A percentile compares a stretch with the other conserved stretches of the same genome.
Conservation (phyloP, 345 rosid species). For the Moricandia moricandioides region DNA sequence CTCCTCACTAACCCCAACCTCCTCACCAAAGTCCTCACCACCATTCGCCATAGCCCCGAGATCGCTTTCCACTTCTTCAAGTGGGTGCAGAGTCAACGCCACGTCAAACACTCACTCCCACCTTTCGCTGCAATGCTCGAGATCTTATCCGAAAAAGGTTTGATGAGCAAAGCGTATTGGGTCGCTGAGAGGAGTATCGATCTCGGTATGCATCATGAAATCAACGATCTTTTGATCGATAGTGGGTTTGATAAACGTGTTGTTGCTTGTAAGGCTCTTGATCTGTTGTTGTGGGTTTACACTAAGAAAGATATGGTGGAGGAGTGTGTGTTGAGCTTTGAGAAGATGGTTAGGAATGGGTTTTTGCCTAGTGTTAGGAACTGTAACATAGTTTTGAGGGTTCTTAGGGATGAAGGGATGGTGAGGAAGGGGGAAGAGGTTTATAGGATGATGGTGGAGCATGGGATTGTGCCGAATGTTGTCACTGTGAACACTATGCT, state of each 20-base stretch:
- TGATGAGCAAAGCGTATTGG: conserved; percentile 52
- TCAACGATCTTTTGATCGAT: conserved; percentile 53
- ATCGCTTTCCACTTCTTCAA: conserved; percentile 42
- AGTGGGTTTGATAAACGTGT: conserved; percentile 23
- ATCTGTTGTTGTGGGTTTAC: conserved; percentile 58
- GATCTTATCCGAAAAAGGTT: conserved; percentile 48
- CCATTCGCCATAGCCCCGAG: neutral
- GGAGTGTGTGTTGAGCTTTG: conserved; percentile 47
- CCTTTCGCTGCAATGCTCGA: conserved; percentile 51
- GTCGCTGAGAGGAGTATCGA: conserved; percentile 50
- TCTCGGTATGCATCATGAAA: conserved; percentile 40
- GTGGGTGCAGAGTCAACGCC: conserved; percentile 53
- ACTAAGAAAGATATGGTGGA: conserved; percentile 51
- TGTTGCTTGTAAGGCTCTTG: conserved; percentile 44
- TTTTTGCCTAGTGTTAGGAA: conserved; percentile 59
- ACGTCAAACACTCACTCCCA: conserved; percentile 38
- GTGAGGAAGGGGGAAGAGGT: conserved; percentile 37
- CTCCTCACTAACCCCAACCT: conserved; percentile 50
- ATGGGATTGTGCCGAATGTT: conserved; percentile 52
- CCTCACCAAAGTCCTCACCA: conserved; percentile 51
- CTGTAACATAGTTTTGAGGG: conserved; percentile 59
- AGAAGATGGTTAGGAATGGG: conserved; percentile 54
- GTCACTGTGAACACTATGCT: conserved; percentile 57
- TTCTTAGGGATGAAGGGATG: conserved; percentile 50
- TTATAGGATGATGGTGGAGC: conserved; percentile 48